phyloP scores from a whole-genome alignment of 2,329 filamentous ascomycete genomes.

The Calonectria pseudoreteaudii region DNA sequence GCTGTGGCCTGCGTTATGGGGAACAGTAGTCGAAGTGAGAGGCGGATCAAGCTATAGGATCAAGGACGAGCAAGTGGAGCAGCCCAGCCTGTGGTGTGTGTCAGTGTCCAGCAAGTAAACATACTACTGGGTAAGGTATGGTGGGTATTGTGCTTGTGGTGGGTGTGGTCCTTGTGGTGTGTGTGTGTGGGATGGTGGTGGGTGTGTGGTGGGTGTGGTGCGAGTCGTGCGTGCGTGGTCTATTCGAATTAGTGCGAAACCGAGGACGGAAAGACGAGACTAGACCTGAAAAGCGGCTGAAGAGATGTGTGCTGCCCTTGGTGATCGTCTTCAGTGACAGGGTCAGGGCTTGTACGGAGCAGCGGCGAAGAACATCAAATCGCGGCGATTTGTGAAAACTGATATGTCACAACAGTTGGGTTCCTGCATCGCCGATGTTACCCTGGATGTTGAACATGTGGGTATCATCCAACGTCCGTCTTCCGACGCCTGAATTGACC shows the following conservation, averaged over 20 bases:
- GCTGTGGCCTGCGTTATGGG: not conserved
- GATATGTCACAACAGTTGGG: not conserved
- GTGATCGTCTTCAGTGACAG: not conserved
- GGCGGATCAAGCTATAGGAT: not conserved
- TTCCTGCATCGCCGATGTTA: not conserved
- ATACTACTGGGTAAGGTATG: not conserved
- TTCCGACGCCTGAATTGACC: not conserved
- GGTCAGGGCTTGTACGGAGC: not conserved
- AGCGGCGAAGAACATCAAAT: not conserved
- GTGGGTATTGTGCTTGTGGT: not conserved
- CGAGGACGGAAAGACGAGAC: not conserved
- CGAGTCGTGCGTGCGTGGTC: too few relatives aligned
- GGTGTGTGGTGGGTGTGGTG: too few relatives aligned
- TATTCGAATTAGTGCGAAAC: not conserved
- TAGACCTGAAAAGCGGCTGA: too few relatives aligned
- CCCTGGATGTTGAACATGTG: not conserved
- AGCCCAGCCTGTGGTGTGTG: not conserved
- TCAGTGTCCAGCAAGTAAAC: not conserved
- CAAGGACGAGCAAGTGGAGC: not conserved
- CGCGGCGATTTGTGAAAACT: not conserved
- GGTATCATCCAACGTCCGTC: not conserved
- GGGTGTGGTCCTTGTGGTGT: not conserved
- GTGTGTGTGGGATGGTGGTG: not conserved
- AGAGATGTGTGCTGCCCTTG: not conserved
- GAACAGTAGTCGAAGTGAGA: not conserved